phyloP scores from a whole-genome alignment of 768 basidiomycete species.

The Royoungia palumana region DNA sequence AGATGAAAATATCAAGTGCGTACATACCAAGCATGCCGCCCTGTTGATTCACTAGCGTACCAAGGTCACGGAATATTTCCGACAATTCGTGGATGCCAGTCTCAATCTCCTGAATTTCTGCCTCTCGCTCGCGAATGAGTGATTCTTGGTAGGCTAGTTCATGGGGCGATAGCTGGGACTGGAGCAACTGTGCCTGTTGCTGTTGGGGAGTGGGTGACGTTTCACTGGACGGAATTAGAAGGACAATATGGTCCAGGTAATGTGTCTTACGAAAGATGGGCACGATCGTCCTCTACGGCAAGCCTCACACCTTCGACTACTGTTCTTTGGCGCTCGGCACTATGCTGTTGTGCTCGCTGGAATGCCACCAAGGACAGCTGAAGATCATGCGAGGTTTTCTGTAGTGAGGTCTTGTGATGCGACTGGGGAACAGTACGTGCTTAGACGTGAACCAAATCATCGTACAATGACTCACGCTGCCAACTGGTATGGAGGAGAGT shows the following conservation, averaged over 20 bases:
- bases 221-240: constrained; percentile 25
- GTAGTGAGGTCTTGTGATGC: constrained; percentile 75
- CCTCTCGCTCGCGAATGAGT: constrained; percentile 75
- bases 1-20: neutral
- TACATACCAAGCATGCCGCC: constrained; percentile 87
- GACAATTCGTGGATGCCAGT: constrained; percentile 93
- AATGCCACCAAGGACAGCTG: constrained; percentile 87
- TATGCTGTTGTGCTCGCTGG: constrained; percentile 86
- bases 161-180: constrained; percentile 76
- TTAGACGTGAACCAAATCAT: neutral
- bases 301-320: constrained; percentile 85
- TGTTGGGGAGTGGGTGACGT: constrained; percentile 49
- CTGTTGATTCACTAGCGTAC: constrained; percentile 91
- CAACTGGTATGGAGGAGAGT: constrained; percentile 63
- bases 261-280: constrained; percentile 25
- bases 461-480: constrained; percentile 45
- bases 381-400: constrained; percentile 92
- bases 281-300: constrained; percentile 73
- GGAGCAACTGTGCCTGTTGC: constrained; percentile 66
- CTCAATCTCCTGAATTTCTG: constrained; percentile 95
- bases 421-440: constrained; percentile 44
- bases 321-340: constrained; percentile 84
- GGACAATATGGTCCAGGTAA: neutral
- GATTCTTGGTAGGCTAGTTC: constrained; percentile 97
- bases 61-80: constrained; percentile 95